Conservation (phyloP, 352 stramenopile genomes). For the Globisporangium rhizosaccharum region DNA sequence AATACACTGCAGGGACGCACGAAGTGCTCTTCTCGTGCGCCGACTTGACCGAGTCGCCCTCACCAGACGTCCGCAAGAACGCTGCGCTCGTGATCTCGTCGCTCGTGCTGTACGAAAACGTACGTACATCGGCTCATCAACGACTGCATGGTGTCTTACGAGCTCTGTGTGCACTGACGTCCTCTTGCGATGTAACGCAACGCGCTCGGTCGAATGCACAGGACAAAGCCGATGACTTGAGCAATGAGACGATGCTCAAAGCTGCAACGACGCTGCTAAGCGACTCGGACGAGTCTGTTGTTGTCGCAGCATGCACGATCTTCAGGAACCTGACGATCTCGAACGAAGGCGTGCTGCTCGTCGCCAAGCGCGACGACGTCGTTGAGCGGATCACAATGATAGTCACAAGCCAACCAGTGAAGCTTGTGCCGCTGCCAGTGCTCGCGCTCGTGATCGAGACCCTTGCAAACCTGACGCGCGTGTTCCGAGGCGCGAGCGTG, state of each 20-base stretch:
- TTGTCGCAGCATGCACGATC: conserved; percentile 41
- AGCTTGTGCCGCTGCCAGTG: conserved; percentile 27
- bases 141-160: not conserved
- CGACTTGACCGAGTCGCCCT: conserved; percentile 36
- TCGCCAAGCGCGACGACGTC: conserved; percentile 33
- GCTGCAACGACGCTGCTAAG: conserved; percentile 34
- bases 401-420: conserved; percentile 38
- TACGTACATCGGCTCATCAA: conserved; percentile 8
- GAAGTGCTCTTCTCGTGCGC: conserved; percentile 53
- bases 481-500: conserved; percentile 44
- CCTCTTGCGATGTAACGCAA: too few relatives aligned
- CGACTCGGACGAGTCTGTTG: conserved; percentile 37
- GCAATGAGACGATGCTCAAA: conserved; percentile 46
- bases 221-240: conserved; percentile 35
- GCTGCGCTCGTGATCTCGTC: conserved; percentile 44
- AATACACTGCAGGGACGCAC: conserved; percentile 39
- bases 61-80: conserved; percentile 34
- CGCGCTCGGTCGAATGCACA: not conserved
- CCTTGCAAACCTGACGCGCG: conserved; percentile 47
- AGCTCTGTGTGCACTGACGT: not conserved
- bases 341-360: conserved; percentile 41
- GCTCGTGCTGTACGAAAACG: conserved; percentile 49
- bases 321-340: conserved; percentile 57
- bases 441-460: conserved; percentile 33
- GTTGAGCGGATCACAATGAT: conserved; percentile 38